Evolutionary conservation across 179 eudicot species (phyloP).

Genomic region (Corrigiola litoralis): DNA sequence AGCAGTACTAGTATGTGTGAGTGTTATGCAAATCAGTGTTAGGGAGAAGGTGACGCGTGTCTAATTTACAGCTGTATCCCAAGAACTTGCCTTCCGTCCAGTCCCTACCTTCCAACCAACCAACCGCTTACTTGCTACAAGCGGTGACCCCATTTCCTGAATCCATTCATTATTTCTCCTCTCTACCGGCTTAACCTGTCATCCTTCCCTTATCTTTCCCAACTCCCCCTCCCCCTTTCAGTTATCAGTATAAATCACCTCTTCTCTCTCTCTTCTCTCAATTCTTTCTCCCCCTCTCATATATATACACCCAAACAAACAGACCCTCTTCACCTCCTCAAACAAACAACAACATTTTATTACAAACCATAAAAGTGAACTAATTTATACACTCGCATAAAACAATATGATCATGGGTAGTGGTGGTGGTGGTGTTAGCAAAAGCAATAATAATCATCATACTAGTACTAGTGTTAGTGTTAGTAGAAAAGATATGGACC

Average conservation of each 20-base stretch:
- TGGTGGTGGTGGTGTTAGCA: too few species aligned
- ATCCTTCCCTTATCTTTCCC: not conserved
- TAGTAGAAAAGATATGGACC: constrained; percentile 22
- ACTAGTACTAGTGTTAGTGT: not conserved
- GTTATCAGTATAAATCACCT: constrained; percentile 22
- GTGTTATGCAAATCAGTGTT: constrained; percentile 28
- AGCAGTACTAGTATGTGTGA: too few species aligned
- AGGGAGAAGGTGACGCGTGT: too few species aligned
- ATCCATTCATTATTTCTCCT: not conserved
- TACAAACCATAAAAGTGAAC: too few species aligned
- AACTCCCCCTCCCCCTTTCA: not conserved
- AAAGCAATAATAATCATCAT: too few species aligned
- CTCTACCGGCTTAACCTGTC: constrained; percentile 36
- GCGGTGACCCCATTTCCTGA: constrained; percentile 11
- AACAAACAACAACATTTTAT: too few species aligned
- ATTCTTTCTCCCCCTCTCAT: constrained; percentile 12
- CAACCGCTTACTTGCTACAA: constrained; percentile 28
- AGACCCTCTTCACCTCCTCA: not conserved
- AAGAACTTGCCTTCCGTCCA: constrained; percentile 23
- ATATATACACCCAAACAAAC: too few species aligned
- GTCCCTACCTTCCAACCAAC: constrained; percentile 27
- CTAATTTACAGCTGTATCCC: constrained; percentile 43
- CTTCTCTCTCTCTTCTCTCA: not conserved
- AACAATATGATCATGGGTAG: constrained; percentile 8
- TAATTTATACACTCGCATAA: too few species aligned